These are phyloP conservation scores for Pontederia crassipes DNA, from an alignment of 176 grass and related monocot species.

Conservation along the genomic window DNA sequence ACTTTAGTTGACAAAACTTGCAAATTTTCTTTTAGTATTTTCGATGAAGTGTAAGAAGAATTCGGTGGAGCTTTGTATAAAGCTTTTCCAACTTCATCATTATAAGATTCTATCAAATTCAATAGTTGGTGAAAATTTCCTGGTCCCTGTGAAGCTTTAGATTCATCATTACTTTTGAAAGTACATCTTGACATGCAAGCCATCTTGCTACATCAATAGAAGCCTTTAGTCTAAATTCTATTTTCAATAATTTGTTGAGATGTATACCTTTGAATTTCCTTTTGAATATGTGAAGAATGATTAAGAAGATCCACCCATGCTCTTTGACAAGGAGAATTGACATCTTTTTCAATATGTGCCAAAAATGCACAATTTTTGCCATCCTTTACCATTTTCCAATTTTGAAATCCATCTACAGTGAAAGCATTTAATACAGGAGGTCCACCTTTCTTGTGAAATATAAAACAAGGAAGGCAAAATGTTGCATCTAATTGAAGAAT, in stretches of 20 bases:
- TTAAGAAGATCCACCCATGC: constrained; percentile 1
- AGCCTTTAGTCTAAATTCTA: background rate
- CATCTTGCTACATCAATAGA: constrained; percentile 11
- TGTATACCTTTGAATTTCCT: background rate
- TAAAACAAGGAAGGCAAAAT: no score
- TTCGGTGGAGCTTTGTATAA: constrained; percentile 14
- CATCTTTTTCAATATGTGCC: no score
- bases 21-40: constrained; percentile 19
- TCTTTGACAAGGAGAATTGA: no score
- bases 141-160: background rate
- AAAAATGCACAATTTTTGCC: no score
- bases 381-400: no score
- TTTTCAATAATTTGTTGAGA: constrained; percentile 6
- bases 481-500: no score
- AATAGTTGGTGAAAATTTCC: constrained; percentile 17
- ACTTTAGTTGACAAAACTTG: constrained; percentile 10
- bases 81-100: constrained; percentile 8
- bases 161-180: constrained; percentile 19
- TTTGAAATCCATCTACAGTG: no score
- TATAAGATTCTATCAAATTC: constrained; percentile 19
- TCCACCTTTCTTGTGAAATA: no score
- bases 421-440: no score
- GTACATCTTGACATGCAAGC: constrained; percentile 4
- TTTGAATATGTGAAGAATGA: background rate
- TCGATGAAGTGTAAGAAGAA: constrained; percentile 10